Percentiles rank a stretch among this genome's conserved stretches.
Conservation (phyloP, 2,329 filamentous ascomycete genomes). For the Cadophora sp. region DNA sequence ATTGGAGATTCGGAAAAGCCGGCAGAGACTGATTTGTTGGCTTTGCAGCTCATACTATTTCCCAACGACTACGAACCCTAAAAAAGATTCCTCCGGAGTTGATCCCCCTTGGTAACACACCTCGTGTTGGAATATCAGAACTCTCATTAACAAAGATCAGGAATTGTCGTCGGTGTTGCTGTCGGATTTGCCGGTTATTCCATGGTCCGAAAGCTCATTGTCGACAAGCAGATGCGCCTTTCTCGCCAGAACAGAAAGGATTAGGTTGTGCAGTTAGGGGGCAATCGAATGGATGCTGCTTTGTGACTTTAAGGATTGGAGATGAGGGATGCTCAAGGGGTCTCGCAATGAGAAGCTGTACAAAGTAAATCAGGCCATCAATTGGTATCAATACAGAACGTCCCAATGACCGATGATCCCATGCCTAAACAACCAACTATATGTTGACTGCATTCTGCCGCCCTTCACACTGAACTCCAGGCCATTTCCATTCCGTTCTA, state of each 20-base stretch:
- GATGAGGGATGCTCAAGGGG: background rate
- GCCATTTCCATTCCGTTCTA: conserved; percentile 23
- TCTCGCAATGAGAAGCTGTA: conserved; percentile 31
- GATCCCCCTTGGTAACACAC: conserved; percentile 81
- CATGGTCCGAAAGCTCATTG: conserved; percentile 77
- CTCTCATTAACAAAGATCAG: conserved; percentile 48
- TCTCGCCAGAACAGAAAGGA: conserved; percentile 64
- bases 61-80: conserved; percentile 89
- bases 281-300: background rate
- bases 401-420: conserved; percentile 14
- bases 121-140: background rate
- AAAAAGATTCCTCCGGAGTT: conserved; percentile 93
- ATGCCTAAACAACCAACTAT: background rate
- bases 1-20: conserved; percentile 1
- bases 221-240: conserved; percentile 93
- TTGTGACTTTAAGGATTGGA: background rate
- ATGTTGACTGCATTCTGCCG: background rate
- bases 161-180: conserved; percentile 86
- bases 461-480: conserved; percentile 17
- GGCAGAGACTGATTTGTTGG: conserved; percentile 31
- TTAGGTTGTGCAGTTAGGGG: conserved; percentile 28
- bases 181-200: conserved; percentile 84
- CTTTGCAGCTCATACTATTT: conserved; percentile 86
- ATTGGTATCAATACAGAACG: conserved; percentile 35
- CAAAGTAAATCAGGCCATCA: conserved; percentile 31